Conservation (phyloP, 495 filamentous ascomycete species). For the Podospora didyma region DNA sequence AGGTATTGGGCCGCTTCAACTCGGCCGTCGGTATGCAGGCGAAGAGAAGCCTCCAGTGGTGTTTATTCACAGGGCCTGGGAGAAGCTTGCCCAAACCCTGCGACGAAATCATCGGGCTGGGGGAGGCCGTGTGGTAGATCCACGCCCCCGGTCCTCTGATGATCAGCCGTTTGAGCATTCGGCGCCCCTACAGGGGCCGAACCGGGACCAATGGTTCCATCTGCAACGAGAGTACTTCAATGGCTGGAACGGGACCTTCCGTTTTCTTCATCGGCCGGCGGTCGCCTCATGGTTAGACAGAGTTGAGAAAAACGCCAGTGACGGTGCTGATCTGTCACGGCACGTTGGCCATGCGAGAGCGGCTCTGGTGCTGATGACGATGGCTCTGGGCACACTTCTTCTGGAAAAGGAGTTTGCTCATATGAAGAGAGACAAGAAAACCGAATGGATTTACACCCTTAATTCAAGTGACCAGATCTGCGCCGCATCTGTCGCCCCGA, state of each 20-base stretch:
- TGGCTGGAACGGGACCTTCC: conserved; percentile 22
- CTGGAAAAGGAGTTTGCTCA: background rate
- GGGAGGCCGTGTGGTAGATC: background rate
- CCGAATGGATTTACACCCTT: conserved; percentile 14
- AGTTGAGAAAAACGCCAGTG: conserved; percentile 12
- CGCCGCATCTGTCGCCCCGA: conserved; percentile 4
- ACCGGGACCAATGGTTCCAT: conserved; percentile 4
- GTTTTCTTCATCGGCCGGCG: conserved; percentile 20
- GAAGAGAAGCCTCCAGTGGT: conserved; percentile 19
- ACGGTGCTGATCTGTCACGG: conserved; percentile 4
- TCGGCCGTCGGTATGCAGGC: conserved; percentile 13
- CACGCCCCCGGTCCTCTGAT: background rate
- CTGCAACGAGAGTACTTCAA: conserved; percentile 17
- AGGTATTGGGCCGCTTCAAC: conserved; percentile 11
- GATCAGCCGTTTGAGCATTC: conserved; percentile 20
- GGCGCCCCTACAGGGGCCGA: background rate
- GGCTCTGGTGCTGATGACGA: conserved; percentile 20
- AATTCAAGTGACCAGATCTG: conserved; percentile 19
- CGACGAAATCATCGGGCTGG: background rate
- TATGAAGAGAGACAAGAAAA: background rate
- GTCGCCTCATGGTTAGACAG: conserved; percentile 13
- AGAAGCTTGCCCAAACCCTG: conserved; percentile 11
- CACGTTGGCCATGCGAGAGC: conserved; percentile 18
- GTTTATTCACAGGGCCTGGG: conserved; percentile 23
- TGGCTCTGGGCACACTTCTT: conserved; percentile 20